Base-by-base conservation (phyloP, 148 eudicot species). In the Arbutus unedo region DNA sequence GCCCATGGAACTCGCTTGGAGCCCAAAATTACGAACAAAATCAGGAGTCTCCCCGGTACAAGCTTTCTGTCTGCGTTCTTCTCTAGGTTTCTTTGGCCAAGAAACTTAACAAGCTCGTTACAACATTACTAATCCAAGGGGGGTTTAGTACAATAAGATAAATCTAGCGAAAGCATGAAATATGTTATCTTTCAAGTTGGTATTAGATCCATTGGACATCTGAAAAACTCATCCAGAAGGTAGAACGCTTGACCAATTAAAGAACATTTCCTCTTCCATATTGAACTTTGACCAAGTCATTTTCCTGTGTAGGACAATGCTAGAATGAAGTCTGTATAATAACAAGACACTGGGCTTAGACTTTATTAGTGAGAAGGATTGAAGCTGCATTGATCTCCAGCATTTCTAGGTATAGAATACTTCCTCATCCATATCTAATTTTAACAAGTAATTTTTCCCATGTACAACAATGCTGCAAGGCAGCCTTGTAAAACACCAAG, bases 221-320 rank as follows among this genome's bases (percentile, higher is more conserved):
- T 44, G 47, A 73, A 51, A 73, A 73, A 38, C 76, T 73, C 76
- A 73, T 73, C 25, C 76, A 73, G 14, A 45, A 16, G 76, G 76
- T 47, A 73, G 51, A 7, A 19, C 45, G 76, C 53, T 47, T 73
- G 18, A 45, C 50, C 19, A 72, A 72, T 23, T 23, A 64, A 62
- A 21, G 70, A 64, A 64, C 21, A 23, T 64, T 64, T 64, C 14
- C 41, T 25, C 14, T 10, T 21, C 41, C 15, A 64, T 15, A 64
- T 25, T 41, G 23, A 10, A 64, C 25, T 23, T 64, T 25, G 41
- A 64, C 70, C 70, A 64, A 41, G 41, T 13, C 70, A 64, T 10
- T 25, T 21, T 23, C 70, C 70, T 2, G 13, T 21, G 41, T 64
- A 9, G 10, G 23, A 64, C 14, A 23, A 6, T 10, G 70, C 70